Percentiles rank a stretch among this genome's conserved stretches.
phyloP scores from a whole-genome alignment of 116 monocot species.

The Phalaenopsis hybrid region DNA sequence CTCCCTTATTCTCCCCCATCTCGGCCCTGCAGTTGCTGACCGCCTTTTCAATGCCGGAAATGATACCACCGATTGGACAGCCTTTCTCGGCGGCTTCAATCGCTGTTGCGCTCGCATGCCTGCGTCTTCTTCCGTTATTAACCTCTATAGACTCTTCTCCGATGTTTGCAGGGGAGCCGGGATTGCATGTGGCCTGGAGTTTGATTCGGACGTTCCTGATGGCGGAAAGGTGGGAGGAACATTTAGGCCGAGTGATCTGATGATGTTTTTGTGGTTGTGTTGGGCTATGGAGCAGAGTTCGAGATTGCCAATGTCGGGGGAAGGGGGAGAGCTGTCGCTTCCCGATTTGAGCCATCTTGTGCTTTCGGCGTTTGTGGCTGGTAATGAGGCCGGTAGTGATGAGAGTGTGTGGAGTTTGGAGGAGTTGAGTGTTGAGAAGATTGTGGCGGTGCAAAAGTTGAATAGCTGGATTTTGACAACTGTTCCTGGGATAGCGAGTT shows the following conservation, averaged over 20 bases:
- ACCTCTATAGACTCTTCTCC: constrained; percentile 40
- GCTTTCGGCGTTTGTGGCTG: constrained; percentile 45
- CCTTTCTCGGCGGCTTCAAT: constrained; percentile 68
- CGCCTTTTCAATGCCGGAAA: constrained; percentile 39
- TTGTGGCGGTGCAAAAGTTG: constrained; percentile 48
- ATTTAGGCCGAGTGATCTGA: constrained; percentile 33
- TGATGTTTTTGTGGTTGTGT: constrained; percentile 67
- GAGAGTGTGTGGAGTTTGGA: constrained; percentile 28
- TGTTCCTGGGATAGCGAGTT: constrained; percentile 42
- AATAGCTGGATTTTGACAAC: constrained; percentile 55
- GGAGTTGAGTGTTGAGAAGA: constrained; percentile 22
- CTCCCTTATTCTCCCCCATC: constrained; percentile 23
- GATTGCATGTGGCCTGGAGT: constrained; percentile 23
- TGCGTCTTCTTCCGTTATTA: constrained; percentile 40
- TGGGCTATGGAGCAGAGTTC: constrained; percentile 53
- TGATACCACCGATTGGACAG: constrained; percentile 39
- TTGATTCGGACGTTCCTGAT: constrained; percentile 32
- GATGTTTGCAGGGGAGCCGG: constrained; percentile 20
- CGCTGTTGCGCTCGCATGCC: constrained; percentile 57
- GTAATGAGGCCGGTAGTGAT: constrained; percentile 35
- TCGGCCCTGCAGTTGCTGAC: constrained; percentile 47
- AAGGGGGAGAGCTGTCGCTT: constrained; percentile 26
- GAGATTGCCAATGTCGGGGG: constrained; percentile 13
- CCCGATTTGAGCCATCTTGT: constrained; percentile 69
- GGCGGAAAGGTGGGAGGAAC: constrained; percentile 46